A percentile compares a stretch with the other conserved stretches of the same genome.
Conservation (phyloP, 768 basidiomycete species). For the Leucogyrophana mollusca region DNA sequence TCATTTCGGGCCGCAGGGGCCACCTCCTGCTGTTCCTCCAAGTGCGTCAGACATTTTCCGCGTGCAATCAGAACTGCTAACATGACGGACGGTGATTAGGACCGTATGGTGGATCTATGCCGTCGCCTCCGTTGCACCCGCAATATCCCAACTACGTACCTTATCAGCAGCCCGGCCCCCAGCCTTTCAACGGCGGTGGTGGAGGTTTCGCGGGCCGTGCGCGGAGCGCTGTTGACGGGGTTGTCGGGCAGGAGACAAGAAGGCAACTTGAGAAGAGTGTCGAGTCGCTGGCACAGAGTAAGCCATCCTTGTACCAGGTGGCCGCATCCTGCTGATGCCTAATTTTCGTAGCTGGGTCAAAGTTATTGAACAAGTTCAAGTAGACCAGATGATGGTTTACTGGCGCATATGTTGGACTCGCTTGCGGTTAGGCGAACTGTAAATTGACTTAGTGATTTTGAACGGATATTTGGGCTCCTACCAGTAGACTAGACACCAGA, state of each 20-base stretch:
- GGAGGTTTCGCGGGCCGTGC: slow-evolving; percentile 35
- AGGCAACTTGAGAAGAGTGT: slow-evolving; percentile 48
- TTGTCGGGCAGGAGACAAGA: slow-evolving; percentile 52
- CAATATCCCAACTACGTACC: slow-evolving; percentile 11
- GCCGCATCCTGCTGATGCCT: background rate
- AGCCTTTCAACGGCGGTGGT: slow-evolving; percentile 1
- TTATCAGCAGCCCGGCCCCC: slow-evolving; percentile 6
- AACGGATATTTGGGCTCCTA: no score
- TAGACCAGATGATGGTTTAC: no score
- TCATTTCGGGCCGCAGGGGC: slow-evolving; percentile 13
- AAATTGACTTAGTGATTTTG: no score
- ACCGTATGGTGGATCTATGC: no score
- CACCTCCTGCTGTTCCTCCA: slow-evolving; percentile 32
- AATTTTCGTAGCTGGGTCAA: slow-evolving; percentile 6
- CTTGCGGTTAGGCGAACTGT: no score
- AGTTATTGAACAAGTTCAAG: slow-evolving; percentile 13
- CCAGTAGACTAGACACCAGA: no score
- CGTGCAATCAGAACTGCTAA: background rate
- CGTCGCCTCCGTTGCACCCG: slow-evolving; percentile 5
- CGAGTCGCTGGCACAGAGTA: slow-evolving; percentile 50
- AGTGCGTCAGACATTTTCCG: slow-evolving; percentile 24
- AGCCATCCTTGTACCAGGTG: slow-evolving; percentile 25
- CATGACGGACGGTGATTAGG: slow-evolving; percentile 2
- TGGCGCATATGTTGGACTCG: no score
- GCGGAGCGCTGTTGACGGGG: slow-evolving; percentile 50